Base-by-base conservation (phyloP, 257 asterid genomes). In the Solanum sitiens region DNA sequence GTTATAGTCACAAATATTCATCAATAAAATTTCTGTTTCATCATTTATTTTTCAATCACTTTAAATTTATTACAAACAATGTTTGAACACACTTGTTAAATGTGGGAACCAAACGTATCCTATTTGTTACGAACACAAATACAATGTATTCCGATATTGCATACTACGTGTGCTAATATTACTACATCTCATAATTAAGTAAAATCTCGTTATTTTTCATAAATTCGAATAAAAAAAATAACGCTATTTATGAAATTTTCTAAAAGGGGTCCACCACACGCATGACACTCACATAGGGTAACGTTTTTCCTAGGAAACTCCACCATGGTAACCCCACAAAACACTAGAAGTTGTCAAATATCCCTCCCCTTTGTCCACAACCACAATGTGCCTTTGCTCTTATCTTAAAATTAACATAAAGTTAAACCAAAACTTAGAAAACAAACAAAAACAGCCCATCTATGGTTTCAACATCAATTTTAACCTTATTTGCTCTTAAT, bases 351-450 rank as follows among this genome's bases (percentile, higher is more conserved):
- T 63, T 87, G 84, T 68, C 90, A 87, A 91, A 92, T 89, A 89
- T 92, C 89, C 92, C 86, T 91, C 87, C 88, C 68, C 90, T 90
- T 93, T 90, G 92, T 93, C 94, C 93, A 87, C 88, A 89, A 80
- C 88, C 91, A 91, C 79, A 83, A 84, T 59, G n/a, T 40, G 53
- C 10, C 73, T 63, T 84, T 84, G 59, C 30, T 59, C 68, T 59
- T 83, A 83, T 83, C 71, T 27, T 50, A 30, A 30, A 83, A 83
- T 83, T 44, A n/a, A 87, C 35, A 87, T 88, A 88, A 63, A 88
- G 70, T 25, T 65, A 53, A 42, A 42, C 89, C 83, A 89, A 61
- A 72, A 74, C 63, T 89, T 85, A 91, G 83, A 83, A 90, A 87
- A 73, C 87, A 91, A 88, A 89, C 93, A 91, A 91, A 90, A 56